Evolutionary conservation across 2,329 filamentous ascomycete genomes (phyloP).

Genomic region (Plectosphaerella sp.): DNA sequence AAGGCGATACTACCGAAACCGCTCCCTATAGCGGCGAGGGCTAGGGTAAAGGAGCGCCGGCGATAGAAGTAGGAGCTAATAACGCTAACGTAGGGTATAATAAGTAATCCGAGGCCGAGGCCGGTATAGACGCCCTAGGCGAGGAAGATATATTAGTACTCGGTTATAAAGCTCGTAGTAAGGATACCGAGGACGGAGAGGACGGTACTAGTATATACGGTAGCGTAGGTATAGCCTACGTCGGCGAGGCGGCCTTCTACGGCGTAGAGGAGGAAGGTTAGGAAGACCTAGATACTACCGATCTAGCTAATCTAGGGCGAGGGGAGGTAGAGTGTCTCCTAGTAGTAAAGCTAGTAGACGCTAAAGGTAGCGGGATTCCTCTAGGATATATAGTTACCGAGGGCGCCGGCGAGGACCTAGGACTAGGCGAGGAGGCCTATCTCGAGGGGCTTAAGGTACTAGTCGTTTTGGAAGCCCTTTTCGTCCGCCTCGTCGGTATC

Average conservation of each 20-base stretch:
- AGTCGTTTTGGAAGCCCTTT: not conserved
- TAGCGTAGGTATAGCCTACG: constrained; percentile 30
- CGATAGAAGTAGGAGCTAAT: constrained; percentile 57
- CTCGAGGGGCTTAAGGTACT: constrained; percentile 26
- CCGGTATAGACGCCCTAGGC: constrained; percentile 54
- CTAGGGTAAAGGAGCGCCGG: constrained; percentile 58
- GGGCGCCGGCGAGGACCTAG: constrained; percentile 41
- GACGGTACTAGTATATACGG: constrained; percentile 27
- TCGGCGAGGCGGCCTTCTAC: constrained; percentile 37
- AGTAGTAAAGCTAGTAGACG: constrained; percentile 35
- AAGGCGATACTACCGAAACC: constrained; percentile 61
- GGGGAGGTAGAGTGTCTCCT: constrained; percentile 20
- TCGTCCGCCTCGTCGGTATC: not conserved
- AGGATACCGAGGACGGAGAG: constrained; percentile 43
- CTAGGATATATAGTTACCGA: constrained; percentile 45
- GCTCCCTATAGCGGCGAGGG: constrained; percentile 54
- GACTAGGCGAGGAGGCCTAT: constrained; percentile 45
- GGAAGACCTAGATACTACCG: constrained; percentile 40
- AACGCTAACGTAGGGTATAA: constrained; percentile 47
- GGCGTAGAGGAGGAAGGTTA: constrained; percentile 34
- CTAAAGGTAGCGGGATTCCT: constrained; percentile 40
- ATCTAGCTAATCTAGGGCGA: constrained; percentile 42
- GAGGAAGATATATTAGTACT: constrained; percentile 44
- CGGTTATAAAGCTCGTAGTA: constrained; percentile 34
- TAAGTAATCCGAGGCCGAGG: constrained; percentile 49